phyloP scores from a whole-genome alignment of 208 protist genomes.

The Phytomonas sp. region DNA sequence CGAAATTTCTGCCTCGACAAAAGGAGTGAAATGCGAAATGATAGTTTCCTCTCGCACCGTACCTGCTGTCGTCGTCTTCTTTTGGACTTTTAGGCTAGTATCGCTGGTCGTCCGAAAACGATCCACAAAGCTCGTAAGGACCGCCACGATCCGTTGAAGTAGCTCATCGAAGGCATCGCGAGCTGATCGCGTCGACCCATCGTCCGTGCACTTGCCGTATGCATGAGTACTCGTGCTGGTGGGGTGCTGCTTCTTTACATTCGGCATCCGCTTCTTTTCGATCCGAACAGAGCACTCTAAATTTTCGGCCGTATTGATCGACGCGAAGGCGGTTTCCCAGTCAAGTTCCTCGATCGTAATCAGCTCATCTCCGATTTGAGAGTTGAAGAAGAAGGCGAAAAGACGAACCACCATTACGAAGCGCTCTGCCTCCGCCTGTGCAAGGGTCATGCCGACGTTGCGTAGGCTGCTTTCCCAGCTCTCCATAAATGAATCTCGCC shows the following conservation, averaged over 20 bases:
- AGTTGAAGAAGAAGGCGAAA: slow-evolving; percentile 64
- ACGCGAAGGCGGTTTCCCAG: slow-evolving; percentile 23
- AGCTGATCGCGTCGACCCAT: slow-evolving; percentile 28
- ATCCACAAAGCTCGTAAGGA: slow-evolving; percentile 28
- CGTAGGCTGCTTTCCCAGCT: slow-evolving; percentile 54
- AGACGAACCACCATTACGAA: slow-evolving; percentile 47
- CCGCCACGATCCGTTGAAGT: slow-evolving; percentile 26
- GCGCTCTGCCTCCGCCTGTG: slow-evolving; percentile 63
- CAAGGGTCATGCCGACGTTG: slow-evolving; percentile 38
- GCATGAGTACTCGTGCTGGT: slow-evolving; percentile 2
- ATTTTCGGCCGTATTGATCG: slow-evolving; percentile 8
- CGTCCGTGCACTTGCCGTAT: slow-evolving; percentile 28
- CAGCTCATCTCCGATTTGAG: slow-evolving; percentile 40
- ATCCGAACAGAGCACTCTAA: background rate
- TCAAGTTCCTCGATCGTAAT: slow-evolving; percentile 55
- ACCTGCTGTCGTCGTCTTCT: slow-evolving; percentile 27
- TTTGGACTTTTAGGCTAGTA: slow-evolving; percentile 22
- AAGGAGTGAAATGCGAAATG: slow-evolving; percentile 18
- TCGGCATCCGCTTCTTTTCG: slow-evolving; percentile 5
- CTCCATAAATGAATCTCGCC: slow-evolving; percentile 19
- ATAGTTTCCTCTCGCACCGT: slow-evolving; percentile 21
- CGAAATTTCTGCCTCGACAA: slow-evolving; percentile 25
- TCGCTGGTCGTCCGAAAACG: slow-evolving; percentile 27
- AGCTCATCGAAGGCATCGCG: slow-evolving; percentile 52
- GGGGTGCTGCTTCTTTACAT: background rate